These are phyloP conservation scores for Lepidium sativum DNA, from an alignment of 345 rosid species.

Conservation along the genomic window DNA sequence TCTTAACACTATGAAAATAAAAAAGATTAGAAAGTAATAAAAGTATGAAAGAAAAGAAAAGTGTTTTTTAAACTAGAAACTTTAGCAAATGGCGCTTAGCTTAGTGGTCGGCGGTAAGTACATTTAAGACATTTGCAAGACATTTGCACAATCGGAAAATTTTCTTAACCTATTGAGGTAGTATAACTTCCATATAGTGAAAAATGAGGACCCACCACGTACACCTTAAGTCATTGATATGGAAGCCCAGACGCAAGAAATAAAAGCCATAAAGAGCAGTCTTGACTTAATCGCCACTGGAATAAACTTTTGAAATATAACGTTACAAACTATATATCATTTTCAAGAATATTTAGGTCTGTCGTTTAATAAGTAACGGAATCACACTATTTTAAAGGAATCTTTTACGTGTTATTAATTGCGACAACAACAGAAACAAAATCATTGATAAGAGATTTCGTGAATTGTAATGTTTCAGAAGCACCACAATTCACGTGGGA, in stretches of 20 bases:
- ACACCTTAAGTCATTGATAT: background rate
- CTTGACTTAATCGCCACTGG: background rate
- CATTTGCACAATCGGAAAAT: no score
- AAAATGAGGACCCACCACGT: no score
- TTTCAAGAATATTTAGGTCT: background rate
- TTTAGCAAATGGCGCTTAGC: no score
- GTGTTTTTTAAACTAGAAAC: no score
- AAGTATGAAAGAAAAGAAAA: no score
- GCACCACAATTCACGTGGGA: constrained; percentile 11
- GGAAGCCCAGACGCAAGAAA: no score
- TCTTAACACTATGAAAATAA: no score
- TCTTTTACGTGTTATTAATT: background rate
- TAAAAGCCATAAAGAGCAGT: background rate
- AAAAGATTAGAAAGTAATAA: no score
- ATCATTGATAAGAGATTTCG: background rate
- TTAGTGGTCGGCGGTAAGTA: no score
- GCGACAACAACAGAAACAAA: background rate
- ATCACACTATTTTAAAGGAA: background rate
- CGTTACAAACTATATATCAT: background rate
- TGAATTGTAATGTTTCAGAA: background rate
- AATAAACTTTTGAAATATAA: constrained; percentile 7
- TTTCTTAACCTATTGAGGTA: no score
- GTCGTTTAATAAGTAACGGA: background rate
- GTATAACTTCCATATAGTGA: no score
- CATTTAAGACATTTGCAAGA: no score